Percentiles rank a stretch among this genome's conserved stretches.
Conservation (phyloP, 192 early-diverging fungal genomes). For the Linnemannia elongata region DNA sequence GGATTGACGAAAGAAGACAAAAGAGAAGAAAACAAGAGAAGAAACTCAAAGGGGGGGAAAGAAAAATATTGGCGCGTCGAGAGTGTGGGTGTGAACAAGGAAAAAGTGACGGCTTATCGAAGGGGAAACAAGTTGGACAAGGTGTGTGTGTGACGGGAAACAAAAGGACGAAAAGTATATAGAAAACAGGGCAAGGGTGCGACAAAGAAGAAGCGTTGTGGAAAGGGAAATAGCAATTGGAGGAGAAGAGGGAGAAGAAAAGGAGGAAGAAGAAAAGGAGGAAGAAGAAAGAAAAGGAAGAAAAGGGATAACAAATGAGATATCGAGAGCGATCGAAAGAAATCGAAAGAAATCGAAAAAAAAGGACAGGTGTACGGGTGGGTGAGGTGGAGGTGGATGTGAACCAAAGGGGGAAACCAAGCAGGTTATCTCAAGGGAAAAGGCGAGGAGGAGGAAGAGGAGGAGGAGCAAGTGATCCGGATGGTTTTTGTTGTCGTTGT, state of each 20-base stretch:
- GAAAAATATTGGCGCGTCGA: neutral
- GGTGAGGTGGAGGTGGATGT: neutral
- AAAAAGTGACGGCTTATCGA: no score
- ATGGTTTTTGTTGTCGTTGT: neutral
- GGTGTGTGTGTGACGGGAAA: neutral
- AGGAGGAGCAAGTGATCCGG: neutral
- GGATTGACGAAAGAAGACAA: neutral
- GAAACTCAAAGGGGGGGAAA: neutral
- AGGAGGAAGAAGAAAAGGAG: neutral
- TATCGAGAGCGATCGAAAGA: neutral
- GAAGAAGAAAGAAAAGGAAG: neutral
- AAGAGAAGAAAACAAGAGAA: neutral
- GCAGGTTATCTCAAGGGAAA: neutral
- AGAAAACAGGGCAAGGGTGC: neutral
- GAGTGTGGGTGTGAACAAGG: neutral
- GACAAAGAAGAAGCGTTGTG: neutral
- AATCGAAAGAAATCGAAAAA: slow-evolving; percentile 9
- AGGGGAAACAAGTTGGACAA: no score
- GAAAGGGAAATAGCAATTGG: neutral
- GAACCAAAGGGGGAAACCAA: neutral
- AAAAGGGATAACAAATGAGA: neutral
- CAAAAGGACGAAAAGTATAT: neutral
- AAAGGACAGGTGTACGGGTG: neutral
- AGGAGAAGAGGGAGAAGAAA: neutral
- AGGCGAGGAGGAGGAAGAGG: neutral